Evolutionary conservation across 331 rosid species (phyloP), one percentile per base, ranked within the genome.

Genomic region (Quercus lobata): DNA sequence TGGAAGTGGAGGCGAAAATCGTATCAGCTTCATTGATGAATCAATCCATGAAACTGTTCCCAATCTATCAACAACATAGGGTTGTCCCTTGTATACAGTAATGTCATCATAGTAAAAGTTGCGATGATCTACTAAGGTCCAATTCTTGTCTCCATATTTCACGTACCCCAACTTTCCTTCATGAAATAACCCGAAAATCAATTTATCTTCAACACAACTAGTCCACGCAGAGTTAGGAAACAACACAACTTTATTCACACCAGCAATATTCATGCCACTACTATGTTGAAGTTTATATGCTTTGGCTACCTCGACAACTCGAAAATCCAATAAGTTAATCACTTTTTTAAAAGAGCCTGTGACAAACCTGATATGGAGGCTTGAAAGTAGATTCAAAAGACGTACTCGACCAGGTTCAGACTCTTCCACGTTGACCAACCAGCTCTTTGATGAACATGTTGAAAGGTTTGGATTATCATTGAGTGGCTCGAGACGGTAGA

Each of bases 1-100:
- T 1, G 83, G 86, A 83, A 88, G 57, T 1, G 83, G 86, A 83
- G 92, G 92, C 17, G 90, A 78, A 79, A 80, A 86, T 16, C 81
- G 90, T 2, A 86, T 74, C 83, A 86, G 29, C 60, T 88, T 88
- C 79, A 86, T 56, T 0, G 84, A 87, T 18, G 78, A 74, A 1
- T 83, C 84, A 22, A 90, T 11, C 92, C 94, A 86, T 16, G 82
- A 88, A 72, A 90, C 78, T 0, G 86, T 86, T 3, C 92, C 92
- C 89, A 77, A 86, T 24, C 35, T 75, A 76, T 88, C 89, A 17
- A 86, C 81, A 24, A 83, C 94, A 79, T 90, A 88, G 54, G 86
- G 22, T 29, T 86, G 92, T 18, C 87, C 89, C 84, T 81, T 88
- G 7, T 81, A 83, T 65, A 84, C 85, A 27, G 86, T 88, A 7